Conservation (phyloP, 352 stramenopile genomes). For the Globisporangium nunn region DNA sequence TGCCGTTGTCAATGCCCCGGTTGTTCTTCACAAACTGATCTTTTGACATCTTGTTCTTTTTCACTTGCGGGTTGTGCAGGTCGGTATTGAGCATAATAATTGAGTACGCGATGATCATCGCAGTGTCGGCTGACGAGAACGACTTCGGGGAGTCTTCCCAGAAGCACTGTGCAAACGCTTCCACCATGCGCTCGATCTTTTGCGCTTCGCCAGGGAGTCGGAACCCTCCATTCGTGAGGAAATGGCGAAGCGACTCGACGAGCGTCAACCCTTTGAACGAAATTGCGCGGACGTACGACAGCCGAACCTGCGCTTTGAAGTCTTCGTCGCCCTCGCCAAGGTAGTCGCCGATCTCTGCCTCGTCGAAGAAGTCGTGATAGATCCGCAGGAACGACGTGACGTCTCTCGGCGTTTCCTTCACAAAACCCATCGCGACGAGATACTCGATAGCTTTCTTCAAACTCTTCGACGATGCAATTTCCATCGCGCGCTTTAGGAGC, state of each 20-base stretch:
- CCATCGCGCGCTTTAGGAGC: slow-evolving; percentile 69
- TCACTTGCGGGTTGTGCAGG: slow-evolving; percentile 86
- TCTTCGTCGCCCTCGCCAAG: slow-evolving; percentile 90
- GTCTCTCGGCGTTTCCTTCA: slow-evolving; percentile 81
- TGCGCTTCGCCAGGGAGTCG: slow-evolving; percentile 96
- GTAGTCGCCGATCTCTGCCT: slow-evolving; percentile 92
- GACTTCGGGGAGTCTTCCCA: slow-evolving; percentile 89
- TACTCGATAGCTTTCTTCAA: slow-evolving; percentile 86
- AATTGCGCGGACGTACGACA: slow-evolving; percentile 94
- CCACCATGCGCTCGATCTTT: slow-evolving; percentile 97
- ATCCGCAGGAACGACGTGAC: slow-evolving; percentile 93
- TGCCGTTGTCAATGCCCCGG: slow-evolving; percentile 87
- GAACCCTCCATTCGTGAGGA: slow-evolving; percentile 96
- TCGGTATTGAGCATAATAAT: slow-evolving; percentile 91
- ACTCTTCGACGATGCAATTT: slow-evolving; percentile 74
- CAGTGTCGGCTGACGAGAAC: slow-evolving; percentile 77
- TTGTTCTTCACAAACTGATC: slow-evolving; percentile 98
- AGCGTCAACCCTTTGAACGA: slow-evolving; percentile 97
- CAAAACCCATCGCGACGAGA: slow-evolving; percentile 80
- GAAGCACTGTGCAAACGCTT: slow-evolving; percentile 96
- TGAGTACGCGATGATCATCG: slow-evolving; percentile 89
- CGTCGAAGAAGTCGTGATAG: slow-evolving; percentile 91
- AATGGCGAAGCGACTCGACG: slow-evolving; percentile 94
- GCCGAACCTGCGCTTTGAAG: slow-evolving; percentile 88
- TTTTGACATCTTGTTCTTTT: slow-evolving; percentile 96